Evolutionary conservation across 345 rosid species (phyloP), one percentile per base, ranked within the genome.

Genomic region (Populus simonii): DNA sequence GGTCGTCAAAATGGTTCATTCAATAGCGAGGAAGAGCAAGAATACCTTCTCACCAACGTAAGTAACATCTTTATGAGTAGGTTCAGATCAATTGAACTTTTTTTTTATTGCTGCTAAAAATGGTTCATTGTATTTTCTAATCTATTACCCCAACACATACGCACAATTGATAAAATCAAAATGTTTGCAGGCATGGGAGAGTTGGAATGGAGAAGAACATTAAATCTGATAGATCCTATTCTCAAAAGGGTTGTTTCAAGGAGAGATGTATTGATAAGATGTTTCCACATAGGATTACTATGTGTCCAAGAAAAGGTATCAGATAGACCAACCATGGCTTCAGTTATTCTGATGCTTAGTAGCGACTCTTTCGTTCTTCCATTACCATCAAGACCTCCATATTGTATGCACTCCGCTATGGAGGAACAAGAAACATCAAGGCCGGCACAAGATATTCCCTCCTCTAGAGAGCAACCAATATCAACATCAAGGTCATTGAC

Each of bases 121-220:
- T 33, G 35, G 35, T 33, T 33, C 35, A 33, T 33, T 33, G 35
- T 33, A 31, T 31, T 31, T 4, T 33, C 0, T 33, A 33, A 33
- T 33, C 35, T 33, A 33, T 33, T 33, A 33, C 35, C 35, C 35
- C 35, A 33, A 3, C 35, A 33, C 35, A 3, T 33, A 4, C 0
- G 35, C 35, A 33, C 35, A 33, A 33, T 33, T 33, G 35, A 33
- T 33, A 33, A 33, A 33, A 33, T 33, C 43, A 39, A 39, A 39
- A 39, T 39, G 43, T 39, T 39, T 39, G 43, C 76, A 82, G 85
- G 79, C 73, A 20, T 82, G 85, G 85, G 57, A 45, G 47, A 41
- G 66, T 4, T 82, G 82, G 82, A 82, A 47, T 13, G 49, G 78
- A 55, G 82, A 45, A 82, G 43, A 9, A 35, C 79, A n/a, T 25